Conservation (phyloP, 1,139 yeast species). For the Yamadazyma aaseri region DNA sequence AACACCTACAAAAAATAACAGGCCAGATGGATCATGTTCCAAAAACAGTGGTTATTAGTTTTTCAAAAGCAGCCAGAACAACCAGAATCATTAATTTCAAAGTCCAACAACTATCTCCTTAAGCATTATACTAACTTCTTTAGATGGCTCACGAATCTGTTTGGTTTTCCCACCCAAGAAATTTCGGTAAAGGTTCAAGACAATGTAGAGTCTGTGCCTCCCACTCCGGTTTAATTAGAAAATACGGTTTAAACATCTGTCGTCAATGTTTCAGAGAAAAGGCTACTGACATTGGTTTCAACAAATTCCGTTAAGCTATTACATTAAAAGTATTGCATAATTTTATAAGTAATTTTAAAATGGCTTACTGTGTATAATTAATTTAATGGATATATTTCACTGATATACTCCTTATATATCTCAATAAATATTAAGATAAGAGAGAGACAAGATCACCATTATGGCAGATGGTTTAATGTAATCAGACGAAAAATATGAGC, state of each 20-base stretch:
- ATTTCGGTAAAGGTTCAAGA: conserved; percentile 99
- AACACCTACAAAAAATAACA: too few species aligned
- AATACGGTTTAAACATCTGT: conserved; percentile 99
- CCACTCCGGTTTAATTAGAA: conserved; percentile 99
- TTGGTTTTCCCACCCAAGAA: conserved; percentile 99
- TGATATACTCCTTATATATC: conserved; percentile 6
- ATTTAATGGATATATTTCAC: conserved; percentile 14
- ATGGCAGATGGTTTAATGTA: too few species aligned
- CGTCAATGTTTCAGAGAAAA: conserved; percentile 99
- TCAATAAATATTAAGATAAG: conserved; percentile 4
- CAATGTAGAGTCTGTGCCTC: conserved; percentile 99
- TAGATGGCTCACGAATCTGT: conserved; percentile 99
- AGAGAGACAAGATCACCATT: not conserved
- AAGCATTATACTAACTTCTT: conserved; percentile 31
- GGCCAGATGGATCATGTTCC: not conserved
- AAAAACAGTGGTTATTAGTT: not conserved
- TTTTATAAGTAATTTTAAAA: conserved; percentile 12
- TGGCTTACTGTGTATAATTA: conserved; percentile 24
- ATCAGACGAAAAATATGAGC: too few species aligned
- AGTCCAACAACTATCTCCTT: conserved; percentile 1
- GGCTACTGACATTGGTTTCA: conserved; percentile 98
- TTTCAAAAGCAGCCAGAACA: not conserved
- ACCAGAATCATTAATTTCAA: not conserved
- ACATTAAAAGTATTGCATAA: conserved; percentile 11
- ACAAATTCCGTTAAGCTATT: conserved; percentile 86